Evolutionary conservation across 2,329 filamentous ascomycete genomes (phyloP).

Genomic region (Monilinia polystroma): DNA sequence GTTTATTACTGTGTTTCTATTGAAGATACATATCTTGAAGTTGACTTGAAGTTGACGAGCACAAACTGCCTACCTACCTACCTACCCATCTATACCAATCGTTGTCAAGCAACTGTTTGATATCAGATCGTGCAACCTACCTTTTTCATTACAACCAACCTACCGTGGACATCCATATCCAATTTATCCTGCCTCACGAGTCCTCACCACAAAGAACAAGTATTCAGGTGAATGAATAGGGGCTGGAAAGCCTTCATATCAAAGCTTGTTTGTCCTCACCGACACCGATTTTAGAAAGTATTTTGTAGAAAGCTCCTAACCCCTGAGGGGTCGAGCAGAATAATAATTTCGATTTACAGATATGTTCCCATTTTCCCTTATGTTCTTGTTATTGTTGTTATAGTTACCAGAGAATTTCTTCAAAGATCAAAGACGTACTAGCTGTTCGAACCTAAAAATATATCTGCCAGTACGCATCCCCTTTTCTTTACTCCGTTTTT

Average conservation of each 20-base stretch:
- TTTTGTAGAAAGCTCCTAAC: not conserved
- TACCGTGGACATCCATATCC: too few relatives aligned
- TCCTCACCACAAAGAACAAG: too few relatives aligned
- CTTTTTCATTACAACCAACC: too few relatives aligned
- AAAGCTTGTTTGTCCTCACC: slow-evolving; percentile 13
- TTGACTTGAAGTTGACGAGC: too few relatives aligned
- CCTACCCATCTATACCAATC: too few relatives aligned
- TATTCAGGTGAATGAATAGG: not conserved
- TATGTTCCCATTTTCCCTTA: slow-evolving; percentile 9
- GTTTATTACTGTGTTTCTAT: too few relatives aligned
- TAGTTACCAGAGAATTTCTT: not conserved
- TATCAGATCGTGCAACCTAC: too few relatives aligned
- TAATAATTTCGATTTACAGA: slow-evolving; percentile 19
- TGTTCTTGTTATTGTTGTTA: not conserved
- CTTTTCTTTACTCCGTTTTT: not conserved
- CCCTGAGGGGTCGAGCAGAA: slow-evolving; percentile 4
- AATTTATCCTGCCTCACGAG: too few relatives aligned
- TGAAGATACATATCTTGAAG: too few relatives aligned
- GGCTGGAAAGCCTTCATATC: not conserved
- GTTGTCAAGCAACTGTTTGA: too few relatives aligned
- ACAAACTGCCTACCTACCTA: too few relatives aligned
- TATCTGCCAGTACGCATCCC: slow-evolving; percentile 13
- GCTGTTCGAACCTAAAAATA: slow-evolving; percentile 16
- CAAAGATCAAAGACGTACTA: not conserved
- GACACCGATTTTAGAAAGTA: not conserved